These are phyloP conservation scores for Microcera coccophila DNA, from an alignment of 2,329 filamentous ascomycete species.

Conservation along the genomic window DNA sequence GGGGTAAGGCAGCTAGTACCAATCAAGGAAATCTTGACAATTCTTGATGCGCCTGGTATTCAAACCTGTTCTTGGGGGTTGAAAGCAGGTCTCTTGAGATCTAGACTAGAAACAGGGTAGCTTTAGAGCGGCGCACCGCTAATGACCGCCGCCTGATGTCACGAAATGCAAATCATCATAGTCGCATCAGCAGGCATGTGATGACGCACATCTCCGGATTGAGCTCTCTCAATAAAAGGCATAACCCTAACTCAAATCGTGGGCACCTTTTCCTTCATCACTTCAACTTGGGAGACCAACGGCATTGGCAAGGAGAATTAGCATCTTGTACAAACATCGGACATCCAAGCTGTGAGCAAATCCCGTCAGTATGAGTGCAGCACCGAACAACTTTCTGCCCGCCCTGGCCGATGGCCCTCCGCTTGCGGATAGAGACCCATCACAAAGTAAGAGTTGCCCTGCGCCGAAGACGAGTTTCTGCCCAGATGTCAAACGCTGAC, in stretches of 20 bases:
- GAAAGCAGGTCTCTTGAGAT: too few relatives aligned
- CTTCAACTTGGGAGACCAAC: not conserved
- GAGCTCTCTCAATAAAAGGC: not conserved
- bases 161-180: not conserved
- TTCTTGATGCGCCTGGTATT: too few relatives aligned
- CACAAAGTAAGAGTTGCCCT: slow-evolving; percentile 1
- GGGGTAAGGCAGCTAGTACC: too few relatives aligned
- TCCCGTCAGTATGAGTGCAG: slow-evolving; percentile 10
- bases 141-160: not conserved
- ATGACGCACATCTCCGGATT: not conserved
- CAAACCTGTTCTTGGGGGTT: too few relatives aligned
- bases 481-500: slow-evolving; percentile 1
- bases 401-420: slow-evolving; percentile 4
- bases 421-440: not conserved
- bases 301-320: not conserved
- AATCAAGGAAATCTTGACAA: too few relatives aligned
- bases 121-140: not conserved
- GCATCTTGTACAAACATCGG: not conserved
- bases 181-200: not conserved
- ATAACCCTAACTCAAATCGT: not conserved
- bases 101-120: too few relatives aligned
- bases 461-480: not conserved
- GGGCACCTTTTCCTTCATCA: not conserved
- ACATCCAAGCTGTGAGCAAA: too few relatives aligned
- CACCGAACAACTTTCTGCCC: slow-evolving; percentile 7